A percentile compares a stretch with the other conserved stretches of the same genome.
Evolutionary conservation across 2,329 filamentous ascomycete species (phyloP).

Genomic region (Rhynchosporium graminicola): DNA sequence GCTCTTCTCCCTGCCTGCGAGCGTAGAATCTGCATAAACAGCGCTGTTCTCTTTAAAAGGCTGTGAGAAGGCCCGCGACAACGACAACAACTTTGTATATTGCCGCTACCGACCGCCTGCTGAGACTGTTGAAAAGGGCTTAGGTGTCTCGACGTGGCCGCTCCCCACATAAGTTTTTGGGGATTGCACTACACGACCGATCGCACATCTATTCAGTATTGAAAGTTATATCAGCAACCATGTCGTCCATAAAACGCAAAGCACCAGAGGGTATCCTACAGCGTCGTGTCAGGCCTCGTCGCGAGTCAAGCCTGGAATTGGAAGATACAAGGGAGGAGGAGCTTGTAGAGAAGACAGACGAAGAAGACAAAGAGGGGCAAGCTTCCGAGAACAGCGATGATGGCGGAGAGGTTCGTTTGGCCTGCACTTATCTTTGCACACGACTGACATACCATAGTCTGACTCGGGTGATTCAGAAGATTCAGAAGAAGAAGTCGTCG

Average conservation of each 20-base stretch:
- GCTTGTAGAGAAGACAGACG: conserved; percentile 33
- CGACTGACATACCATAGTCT: conserved; percentile 17
- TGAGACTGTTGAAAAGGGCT: neutral
- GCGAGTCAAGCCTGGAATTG: conserved; percentile 36
- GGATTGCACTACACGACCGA: no score
- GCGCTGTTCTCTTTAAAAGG: neutral
- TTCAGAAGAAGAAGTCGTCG: conserved; percentile 28
- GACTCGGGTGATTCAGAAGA: conserved; percentile 28
- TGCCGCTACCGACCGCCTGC: conserved; percentile 5
- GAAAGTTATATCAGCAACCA: conserved; percentile 17
- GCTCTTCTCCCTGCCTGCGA: neutral
- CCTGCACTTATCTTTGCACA: neutral
- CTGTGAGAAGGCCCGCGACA: no score
- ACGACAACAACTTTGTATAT: neutral
- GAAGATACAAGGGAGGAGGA: conserved; percentile 36
- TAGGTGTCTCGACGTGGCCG: neutral
- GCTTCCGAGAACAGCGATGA: conserved; percentile 40
- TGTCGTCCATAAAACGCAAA: conserved; percentile 39
- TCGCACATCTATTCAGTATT: no score
- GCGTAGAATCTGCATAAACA: neutral
- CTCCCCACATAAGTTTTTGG: no score
- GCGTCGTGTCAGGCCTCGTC: conserved; percentile 38
- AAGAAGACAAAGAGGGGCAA: conserved; percentile 34
- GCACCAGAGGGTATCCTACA: conserved; percentile 31
- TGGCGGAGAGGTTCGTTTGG: conserved; percentile 22